A percentile compares a stretch with the other conserved stretches of the same genome.
These are phyloP conservation scores for Aspergillus felis DNA, from an alignment of 2,329 filamentous ascomycete genomes.

Conservation along the genomic window DNA sequence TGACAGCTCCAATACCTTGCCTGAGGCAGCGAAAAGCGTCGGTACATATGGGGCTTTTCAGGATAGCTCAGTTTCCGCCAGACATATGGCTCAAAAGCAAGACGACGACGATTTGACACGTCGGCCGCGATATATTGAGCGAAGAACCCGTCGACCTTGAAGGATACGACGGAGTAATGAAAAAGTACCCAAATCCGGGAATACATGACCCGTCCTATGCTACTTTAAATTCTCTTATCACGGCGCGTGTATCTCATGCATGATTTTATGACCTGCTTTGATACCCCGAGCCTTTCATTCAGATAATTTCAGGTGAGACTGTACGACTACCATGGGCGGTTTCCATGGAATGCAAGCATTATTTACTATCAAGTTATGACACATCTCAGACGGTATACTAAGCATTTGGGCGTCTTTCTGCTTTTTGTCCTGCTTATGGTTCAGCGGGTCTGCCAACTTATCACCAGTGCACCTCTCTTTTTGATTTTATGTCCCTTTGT, in stretches of 20 bases:
- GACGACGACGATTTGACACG: slow-evolving; percentile 17
- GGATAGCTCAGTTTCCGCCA: slow-evolving; percentile 13
- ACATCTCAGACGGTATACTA: background rate
- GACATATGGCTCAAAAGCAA: slow-evolving; percentile 2
- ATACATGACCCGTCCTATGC: background rate
- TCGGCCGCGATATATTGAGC: slow-evolving; percentile 30
- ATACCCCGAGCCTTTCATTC: background rate
- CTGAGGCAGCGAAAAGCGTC: slow-evolving; percentile 3
- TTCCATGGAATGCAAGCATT: background rate
- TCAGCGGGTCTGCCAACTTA: background rate
- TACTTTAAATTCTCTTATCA: background rate
- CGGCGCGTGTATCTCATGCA: background rate
- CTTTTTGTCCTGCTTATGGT: background rate
- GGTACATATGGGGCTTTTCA: slow-evolving; percentile 10
- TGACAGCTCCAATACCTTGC: slow-evolving; percentile 10
- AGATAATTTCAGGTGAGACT: background rate
- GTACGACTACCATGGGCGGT: background rate
- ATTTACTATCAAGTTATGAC: background rate
- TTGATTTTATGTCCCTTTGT: background rate
- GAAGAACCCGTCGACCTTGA: slow-evolving; percentile 23
- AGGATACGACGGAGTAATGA: background rate
- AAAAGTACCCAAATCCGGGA: background rate
- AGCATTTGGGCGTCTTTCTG: background rate
- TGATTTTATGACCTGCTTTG: background rate
- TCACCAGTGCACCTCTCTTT: too few relatives aligned